phyloP scores from a whole-genome alignment of 345 rosid genomes.

The Eucalyptus tenuipes region DNA sequence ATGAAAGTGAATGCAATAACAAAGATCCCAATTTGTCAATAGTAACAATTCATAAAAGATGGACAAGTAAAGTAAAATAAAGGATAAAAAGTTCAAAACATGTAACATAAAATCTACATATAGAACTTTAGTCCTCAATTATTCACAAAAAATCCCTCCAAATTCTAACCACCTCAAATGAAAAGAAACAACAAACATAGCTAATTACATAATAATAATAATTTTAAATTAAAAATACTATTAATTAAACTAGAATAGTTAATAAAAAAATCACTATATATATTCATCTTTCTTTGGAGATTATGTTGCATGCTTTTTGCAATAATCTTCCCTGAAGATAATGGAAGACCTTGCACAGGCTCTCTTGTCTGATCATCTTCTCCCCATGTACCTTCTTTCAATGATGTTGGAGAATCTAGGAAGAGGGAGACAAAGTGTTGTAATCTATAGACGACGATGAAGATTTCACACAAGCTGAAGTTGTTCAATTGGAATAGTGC shows the following conservation, averaged over 20 bases:
- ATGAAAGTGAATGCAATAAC: no score
- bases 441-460: neutral
- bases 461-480: neutral
- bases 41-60: no score
- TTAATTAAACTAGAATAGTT: no score
- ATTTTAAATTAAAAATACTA: no score
- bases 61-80: no score
- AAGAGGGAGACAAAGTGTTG: neutral
- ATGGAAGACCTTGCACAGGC: neutral
- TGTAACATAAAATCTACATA: neutral
- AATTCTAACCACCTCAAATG: fast-evolving
- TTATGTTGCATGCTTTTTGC: neutral
- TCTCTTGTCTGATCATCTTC: neutral
- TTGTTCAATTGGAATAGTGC: neutral
- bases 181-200: neutral
- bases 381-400: neutral
- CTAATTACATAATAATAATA: neutral
- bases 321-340: neutral
- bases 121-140: no score
- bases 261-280: neutral
- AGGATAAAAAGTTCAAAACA: no score
- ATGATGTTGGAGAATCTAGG: neutral
- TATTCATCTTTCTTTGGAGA: neutral
- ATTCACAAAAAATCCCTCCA: no score
- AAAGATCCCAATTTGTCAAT: no score